These are phyloP conservation scores for Saccharomycopsis sp. DNA, from an alignment of 805 yeast genomes.

Conservation along the genomic window DNA sequence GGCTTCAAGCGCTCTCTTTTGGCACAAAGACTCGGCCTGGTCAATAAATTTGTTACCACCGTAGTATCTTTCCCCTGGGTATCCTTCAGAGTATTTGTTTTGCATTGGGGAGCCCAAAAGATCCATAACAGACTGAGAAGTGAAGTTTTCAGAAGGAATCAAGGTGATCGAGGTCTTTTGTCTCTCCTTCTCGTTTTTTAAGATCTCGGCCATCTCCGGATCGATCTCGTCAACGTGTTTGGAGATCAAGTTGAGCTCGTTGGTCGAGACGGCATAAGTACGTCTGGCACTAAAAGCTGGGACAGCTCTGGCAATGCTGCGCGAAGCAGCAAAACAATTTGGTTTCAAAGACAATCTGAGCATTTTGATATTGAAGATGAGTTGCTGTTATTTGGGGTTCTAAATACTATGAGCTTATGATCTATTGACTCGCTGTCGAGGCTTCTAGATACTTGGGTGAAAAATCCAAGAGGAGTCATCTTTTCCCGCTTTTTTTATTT, in stretches of 20 bases:
- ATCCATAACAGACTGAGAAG: conserved; percentile 92
- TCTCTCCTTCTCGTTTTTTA: conserved; percentile 70
- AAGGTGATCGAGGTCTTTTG: conserved; percentile 88
- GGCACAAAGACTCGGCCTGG: conserved; percentile 83
- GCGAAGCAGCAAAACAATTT: neutral
- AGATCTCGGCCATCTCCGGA: conserved; percentile 77
- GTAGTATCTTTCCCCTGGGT: conserved; percentile 96
- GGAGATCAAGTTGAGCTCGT: conserved; percentile 16
- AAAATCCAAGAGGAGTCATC: neutral
- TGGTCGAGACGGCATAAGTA: conserved; percentile 17
- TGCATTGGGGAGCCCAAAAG: conserved; percentile 94
- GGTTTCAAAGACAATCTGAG: conserved; percentile 9
- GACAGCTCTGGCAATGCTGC: neutral
- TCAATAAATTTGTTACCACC: conserved; percentile 97
- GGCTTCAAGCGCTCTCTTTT: conserved; percentile 82
- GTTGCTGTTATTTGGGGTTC: neutral
- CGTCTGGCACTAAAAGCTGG: conserved; percentile 8
- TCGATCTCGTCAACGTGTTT: conserved; percentile 56
- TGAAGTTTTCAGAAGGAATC: conserved; percentile 94
- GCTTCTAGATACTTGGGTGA: too few relatives aligned
- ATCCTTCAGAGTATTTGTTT: conserved; percentile 97
- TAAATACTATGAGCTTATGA: too few relatives aligned
- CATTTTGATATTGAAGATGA: too few relatives aligned
- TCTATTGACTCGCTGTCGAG: too few relatives aligned
- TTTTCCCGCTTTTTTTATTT: too few relatives aligned